Percentiles rank a stretch among this genome's conserved stretches.
phyloP scores from a whole-genome alignment of 1,284 basidiomycete species.

The Cryptococcus amylolentus region DNA sequence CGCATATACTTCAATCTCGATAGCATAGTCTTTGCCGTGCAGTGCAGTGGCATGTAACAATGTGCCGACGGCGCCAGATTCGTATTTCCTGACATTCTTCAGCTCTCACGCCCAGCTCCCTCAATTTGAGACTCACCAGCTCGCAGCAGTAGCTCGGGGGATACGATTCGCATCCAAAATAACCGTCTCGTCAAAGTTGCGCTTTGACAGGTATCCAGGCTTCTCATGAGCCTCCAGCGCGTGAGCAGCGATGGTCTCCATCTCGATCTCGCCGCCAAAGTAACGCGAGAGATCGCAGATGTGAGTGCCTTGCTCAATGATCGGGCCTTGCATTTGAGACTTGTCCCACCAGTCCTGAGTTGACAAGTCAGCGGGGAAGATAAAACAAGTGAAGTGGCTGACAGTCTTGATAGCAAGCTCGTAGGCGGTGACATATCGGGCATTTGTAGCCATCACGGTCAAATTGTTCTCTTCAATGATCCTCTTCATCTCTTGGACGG shows the following conservation, averaged over 20 bases:
- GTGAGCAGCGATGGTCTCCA: conserved; percentile 42
- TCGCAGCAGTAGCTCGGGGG: conserved; percentile 49
- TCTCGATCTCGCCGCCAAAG: conserved; percentile 56
- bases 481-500: conserved; percentile 55
- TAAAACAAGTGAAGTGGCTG: conserved; percentile 18
- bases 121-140: conserved; percentile 37
- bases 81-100: conserved; percentile 38
- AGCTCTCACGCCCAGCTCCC: conserved; percentile 5
- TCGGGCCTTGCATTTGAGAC: conserved; percentile 49
- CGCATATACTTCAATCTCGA: conserved; percentile 46
- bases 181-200: conserved; percentile 52
- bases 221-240: conserved; percentile 46
- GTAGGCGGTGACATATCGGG: conserved; percentile 53
- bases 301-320: conserved; percentile 57
- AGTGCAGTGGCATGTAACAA: conserved; percentile 42
- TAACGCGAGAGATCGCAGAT: conserved; percentile 52
- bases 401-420: conserved; percentile 38
- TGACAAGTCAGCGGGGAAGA: background rate
- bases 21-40: conserved; percentile 38
- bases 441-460: conserved; percentile 55
- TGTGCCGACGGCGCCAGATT: conserved; percentile 40
- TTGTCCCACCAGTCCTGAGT: conserved; percentile 57
- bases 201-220: conserved; percentile 51
- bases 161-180: conserved; percentile 45
- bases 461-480: conserved; percentile 55